Base-by-base conservation (phyloP, 345 rosid genomes). In the Acer yangbiense region DNA sequence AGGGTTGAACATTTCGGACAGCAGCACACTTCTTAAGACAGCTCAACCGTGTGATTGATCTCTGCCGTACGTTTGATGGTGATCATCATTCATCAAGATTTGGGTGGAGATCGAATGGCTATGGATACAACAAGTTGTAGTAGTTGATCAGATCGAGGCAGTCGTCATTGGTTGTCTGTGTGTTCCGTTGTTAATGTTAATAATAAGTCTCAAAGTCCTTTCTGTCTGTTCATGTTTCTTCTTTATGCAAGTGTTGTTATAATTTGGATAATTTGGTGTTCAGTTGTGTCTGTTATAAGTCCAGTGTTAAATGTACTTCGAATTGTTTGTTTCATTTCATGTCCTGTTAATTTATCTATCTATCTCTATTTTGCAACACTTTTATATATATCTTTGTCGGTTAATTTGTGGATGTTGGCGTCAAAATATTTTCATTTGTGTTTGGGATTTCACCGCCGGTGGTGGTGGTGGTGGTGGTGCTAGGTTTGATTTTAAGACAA, bases 1-100 rank as follows among this genome's bases (percentile, higher is more conserved):
- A 89, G 86, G 79, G 90, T 91, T 20, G 91, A 86, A 65, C 91
- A 90, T 78, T 87, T 23, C 46, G 91, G 93, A 8, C 88, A 84
- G 75, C 90, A 87, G 69, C 67, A 16, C 67, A 16, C 25, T 17
- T 71, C 74, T 17, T 71, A 32, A 32, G n/a, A 4, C 25, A 44
- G 29, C 61, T 11, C 18, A 6, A 3, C n/a, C 1, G 18, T 61
- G 57, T 23, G 3, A 8, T 0, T 61, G 66, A 39, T 72, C 75
- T 58, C 66, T 58, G 66, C 75, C 16, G 0, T 17, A 4, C 61
- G 29, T 25, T 43, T 58, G 10, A 21, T 16, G 5, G 76, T 14
- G 76, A 2, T 43, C 9, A 43, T 35, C 46, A 43, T 35, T 35
- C 39, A 44, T 44, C 44, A 46, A 62, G 4, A 48, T 44, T 41